Evolutionary conservation across 177 flowering plant genomes (phyloP).

Genomic region (Vitis hybrid): DNA sequence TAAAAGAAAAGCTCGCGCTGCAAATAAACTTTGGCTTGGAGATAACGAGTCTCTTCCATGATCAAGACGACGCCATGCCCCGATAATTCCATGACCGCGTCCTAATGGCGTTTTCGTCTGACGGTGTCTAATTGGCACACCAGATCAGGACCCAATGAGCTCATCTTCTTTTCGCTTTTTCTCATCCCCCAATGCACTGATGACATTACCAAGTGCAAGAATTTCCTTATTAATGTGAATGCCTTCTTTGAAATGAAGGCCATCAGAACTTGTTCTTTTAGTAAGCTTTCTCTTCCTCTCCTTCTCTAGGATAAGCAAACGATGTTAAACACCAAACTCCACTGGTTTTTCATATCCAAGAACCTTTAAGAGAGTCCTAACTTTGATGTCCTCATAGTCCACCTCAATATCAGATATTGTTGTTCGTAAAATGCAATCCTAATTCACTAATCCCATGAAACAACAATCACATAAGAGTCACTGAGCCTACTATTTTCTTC

Average conservation of each 20-base stretch:
- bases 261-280: slow-evolving; percentile 98
- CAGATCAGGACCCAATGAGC: no score
- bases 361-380: slow-evolving; percentile 61
- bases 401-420: slow-evolving; percentile 99
- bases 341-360: slow-evolving; percentile 77
- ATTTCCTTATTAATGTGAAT: slow-evolving; percentile 95
- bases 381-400: slow-evolving; percentile 78
- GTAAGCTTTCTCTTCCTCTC: slow-evolving; percentile 79
- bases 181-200: slow-evolving; percentile 98
- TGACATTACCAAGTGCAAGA: slow-evolving; percentile 98
- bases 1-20: slow-evolving; percentile 77
- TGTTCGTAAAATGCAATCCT: slow-evolving; percentile 89
- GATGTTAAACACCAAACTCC: slow-evolving; percentile 88
- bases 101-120: slow-evolving; percentile 94
- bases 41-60: slow-evolving; percentile 84
- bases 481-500: no score
- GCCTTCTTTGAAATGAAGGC: slow-evolving; percentile 98
- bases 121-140: slow-evolving; percentile 81
- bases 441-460: slow-evolving; percentile 61
- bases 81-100: slow-evolving; percentile 77
- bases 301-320: slow-evolving; percentile 91
- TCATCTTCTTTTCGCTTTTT: slow-evolving; percentile 89
- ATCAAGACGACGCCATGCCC: slow-evolving; percentile 89
- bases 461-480: no score
- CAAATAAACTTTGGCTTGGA: slow-evolving; percentile 94